Base-by-base conservation (phyloP, 1,284 basidiomycete genomes). In the Cutaneotrichosporon dermatis region DNA sequence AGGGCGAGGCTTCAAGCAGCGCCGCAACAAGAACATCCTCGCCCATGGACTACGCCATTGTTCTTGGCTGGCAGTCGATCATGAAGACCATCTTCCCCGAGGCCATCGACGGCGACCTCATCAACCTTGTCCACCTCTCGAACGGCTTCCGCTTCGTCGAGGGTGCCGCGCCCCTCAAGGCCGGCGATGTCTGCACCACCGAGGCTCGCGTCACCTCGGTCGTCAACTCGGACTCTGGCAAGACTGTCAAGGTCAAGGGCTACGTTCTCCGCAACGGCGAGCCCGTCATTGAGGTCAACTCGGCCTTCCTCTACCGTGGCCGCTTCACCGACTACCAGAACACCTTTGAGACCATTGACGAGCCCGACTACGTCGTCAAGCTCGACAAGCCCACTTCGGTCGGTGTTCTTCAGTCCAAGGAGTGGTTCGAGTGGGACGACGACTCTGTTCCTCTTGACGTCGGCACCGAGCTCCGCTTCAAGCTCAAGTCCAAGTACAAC, bases 41-140 rank as follows among this genome's bases (percentile, higher is more conserved):
- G 91, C 92, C 95, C 0, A 96, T 99, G 92, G 96, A 99, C 81
- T 98, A 96, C 73, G 92, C 93, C 57, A 99, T 99, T 73, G 94
- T 98, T 60, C 89, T 93, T 51, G 93, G 94, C 48, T 98, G 95
- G 94, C 87, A 92, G 86, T 89, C 92, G 8, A 96, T 96, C 78
- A 97, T 97, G 88, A 91, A 90, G 76, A 86, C 92, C 2, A 93
- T 97, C 77, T 98, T 96, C 86, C 94, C 94, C n/a, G 74, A 83
- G 16, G 79, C 85, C 8, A 90, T 97, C 69, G 89, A 96, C 66
- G 94, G 93, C 0, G 94, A 98, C 76, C 79, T 99, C 36, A 83
- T 99, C 69, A 93, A 92, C 78, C 87, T 98, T 35, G 95, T 99
- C 45, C 96, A 99, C 77, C 84, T 99, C 40, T 92, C 92, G 43